These are phyloP conservation scores for Alternaria incomplexa DNA, from an alignment of 2,329 filamentous ascomycete species.

Conservation along the genomic window DNA sequence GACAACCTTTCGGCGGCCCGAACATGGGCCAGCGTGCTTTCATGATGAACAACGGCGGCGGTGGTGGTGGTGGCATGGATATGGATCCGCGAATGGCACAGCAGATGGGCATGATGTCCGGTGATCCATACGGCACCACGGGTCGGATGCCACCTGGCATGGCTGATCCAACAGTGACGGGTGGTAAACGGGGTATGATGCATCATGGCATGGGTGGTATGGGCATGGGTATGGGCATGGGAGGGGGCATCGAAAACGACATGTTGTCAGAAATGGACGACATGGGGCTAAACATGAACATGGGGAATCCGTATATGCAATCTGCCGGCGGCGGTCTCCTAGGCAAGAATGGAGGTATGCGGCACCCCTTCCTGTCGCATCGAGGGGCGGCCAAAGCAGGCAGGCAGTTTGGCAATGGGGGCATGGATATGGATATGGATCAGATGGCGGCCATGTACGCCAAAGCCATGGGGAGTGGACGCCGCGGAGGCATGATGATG, in stretches of 20 bases:
- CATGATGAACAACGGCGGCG: neutral
- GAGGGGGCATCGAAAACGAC: constrained; percentile 10
- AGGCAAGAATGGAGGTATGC: constrained; percentile 2
- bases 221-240: neutral
- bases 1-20: neutral
- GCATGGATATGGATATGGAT: constrained; percentile 2
- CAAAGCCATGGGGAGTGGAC: neutral
- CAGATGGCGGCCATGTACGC: neutral
- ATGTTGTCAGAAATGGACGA: constrained; percentile 11
- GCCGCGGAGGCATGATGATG: constrained; percentile 4
- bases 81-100: constrained; percentile 18
- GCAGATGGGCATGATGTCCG: constrained; percentile 8
- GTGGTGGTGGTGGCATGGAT: neutral
- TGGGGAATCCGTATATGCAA: constrained; percentile 12
- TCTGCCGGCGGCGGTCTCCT: neutral
- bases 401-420: neutral
- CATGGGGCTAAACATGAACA: constrained; percentile 3
- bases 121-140: constrained; percentile 12
- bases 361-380: constrained; percentile 6
- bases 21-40: constrained; percentile 3
- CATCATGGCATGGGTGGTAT: constrained; percentile 2
- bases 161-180: neutral
- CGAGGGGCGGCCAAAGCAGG: neutral
- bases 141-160: constrained; percentile 14
- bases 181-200: neutral